Base-by-base conservation (phyloP, 495 filamentous ascomycete genomes). In the Hypoxylon fragiforme region DNA sequence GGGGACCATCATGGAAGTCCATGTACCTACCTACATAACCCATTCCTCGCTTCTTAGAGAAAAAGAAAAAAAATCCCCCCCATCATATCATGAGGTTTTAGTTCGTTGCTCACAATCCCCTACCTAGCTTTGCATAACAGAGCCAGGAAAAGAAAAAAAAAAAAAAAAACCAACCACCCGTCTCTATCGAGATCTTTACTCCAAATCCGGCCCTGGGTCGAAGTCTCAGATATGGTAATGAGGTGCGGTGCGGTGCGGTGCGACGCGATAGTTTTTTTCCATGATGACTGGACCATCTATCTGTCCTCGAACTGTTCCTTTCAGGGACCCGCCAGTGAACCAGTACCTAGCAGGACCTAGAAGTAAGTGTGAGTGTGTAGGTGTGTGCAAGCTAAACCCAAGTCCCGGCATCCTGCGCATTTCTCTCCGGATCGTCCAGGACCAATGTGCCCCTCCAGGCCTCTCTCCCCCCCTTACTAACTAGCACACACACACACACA, bases 381-480 rank as follows among this genome's bases (percentile, higher is more conserved):
- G 44, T 51, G 32, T 39, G 44, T 36, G 61, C 50, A 53, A 64
- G 48, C 51, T 53, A 44, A 44, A 52, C 20, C 54, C 52, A 56
- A 58, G 54, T 55, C 50, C 62, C 59, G 43, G 55, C 48, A 54
- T 54, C 62, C 59, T 62, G 52, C 50, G 46, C 54, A 48, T 50
- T 57, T 48, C 35, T 64, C 60, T 68, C 65, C 65, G 65, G 62
- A 67, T 67, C 64, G 54, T 37, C 62, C 39, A 41, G 42, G 48
- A 50, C 54, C n/a, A 43, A 57, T 57, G 52, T 20, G 53, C 37
- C 58, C 40, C 46, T 56, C 45, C 46, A 41, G 46, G 46, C 46
- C 36, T 51, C 28, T 40, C 36, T 42, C 16, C 46, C 26, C 34
- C 54, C 54, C 53, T n/a, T n/a, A n/a, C n/a, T n/a, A n/a, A n/a